Conservation (phyloP, 1,139 yeast genomes). For the Meyerozyma carpophila region DNA sequence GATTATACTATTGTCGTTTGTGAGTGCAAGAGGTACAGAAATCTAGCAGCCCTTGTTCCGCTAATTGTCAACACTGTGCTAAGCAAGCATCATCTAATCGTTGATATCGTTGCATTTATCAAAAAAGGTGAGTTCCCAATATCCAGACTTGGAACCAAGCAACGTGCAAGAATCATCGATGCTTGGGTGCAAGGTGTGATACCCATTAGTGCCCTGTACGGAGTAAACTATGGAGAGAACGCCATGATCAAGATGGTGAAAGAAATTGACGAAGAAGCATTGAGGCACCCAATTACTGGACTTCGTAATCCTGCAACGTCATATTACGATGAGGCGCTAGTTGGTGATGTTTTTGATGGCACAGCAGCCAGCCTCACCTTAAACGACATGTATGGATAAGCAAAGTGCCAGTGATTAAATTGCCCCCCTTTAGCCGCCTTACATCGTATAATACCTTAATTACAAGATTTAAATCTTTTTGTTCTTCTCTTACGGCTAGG, state of each 20-base stretch:
- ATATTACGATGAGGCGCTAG: constrained; percentile 31
- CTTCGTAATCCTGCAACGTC: constrained; percentile 40
- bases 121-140: constrained; percentile 59
- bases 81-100: constrained; percentile 77
- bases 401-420: too few relatives aligned
- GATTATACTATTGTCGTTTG: constrained; percentile 77
- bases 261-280: constrained; percentile 41
- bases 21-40: constrained; percentile 51
- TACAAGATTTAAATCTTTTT: not conserved
- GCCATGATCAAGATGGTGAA: constrained; percentile 51
- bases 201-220: constrained; percentile 39
- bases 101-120: constrained; percentile 82
- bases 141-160: constrained; percentile 70
- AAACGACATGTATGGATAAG: constrained; percentile 9
- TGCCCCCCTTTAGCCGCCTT: not conserved
- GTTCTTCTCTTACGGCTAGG: not conserved
- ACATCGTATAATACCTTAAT: not conserved
- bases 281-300: constrained; percentile 39
- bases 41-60: constrained; percentile 74
- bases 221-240: constrained; percentile 63
- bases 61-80: constrained; percentile 74
- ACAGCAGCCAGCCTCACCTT: constrained; percentile 25
- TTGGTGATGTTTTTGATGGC: constrained; percentile 27
- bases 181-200: constrained; percentile 49
- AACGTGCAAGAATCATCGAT: constrained; percentile 64